A percentile compares a stretch with the other conserved stretches of the same genome.
Evolutionary conservation across 805 yeast species (phyloP).

Genomic region (Starmerella stellata): DNA sequence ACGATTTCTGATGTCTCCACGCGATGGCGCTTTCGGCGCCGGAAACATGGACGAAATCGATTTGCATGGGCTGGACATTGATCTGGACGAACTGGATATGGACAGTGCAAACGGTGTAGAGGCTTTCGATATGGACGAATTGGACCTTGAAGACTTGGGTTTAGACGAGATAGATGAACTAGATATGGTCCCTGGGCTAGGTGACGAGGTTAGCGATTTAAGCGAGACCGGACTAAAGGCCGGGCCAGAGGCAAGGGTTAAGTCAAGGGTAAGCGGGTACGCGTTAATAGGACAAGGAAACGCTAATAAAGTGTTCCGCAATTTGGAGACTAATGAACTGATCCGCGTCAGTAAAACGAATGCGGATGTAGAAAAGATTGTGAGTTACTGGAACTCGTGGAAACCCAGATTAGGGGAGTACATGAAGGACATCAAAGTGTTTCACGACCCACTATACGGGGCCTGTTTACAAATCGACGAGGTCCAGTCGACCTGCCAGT

Average conservation of each 20-base stretch:
- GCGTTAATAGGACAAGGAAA: conserved; percentile 8
- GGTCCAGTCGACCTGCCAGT: conserved; percentile 26
- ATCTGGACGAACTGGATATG: not conserved
- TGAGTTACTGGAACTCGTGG: conserved; percentile 17
- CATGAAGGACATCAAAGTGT: conserved; percentile 8
- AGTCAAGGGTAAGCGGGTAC: too few relatives aligned
- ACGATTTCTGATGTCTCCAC: conserved; percentile 49
- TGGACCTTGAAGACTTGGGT: too few relatives aligned
- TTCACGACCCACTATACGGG: conserved; percentile 9
- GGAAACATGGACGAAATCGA: too few relatives aligned
- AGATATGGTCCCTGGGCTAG: too few relatives aligned
- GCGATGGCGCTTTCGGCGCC: too few relatives aligned
- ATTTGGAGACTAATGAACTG: not conserved
- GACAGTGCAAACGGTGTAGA: too few relatives aligned
- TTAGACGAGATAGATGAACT: too few relatives aligned
- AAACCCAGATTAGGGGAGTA: conserved; percentile 10
- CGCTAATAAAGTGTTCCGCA: conserved; percentile 8
- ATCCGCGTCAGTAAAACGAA: conserved; percentile 22
- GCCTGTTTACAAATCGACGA: conserved; percentile 11
- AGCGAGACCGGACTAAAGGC: too few relatives aligned
- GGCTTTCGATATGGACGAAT: too few relatives aligned
- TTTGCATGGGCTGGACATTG: too few relatives aligned
- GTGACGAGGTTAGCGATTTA: too few relatives aligned
- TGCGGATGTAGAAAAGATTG: conserved; percentile 26
- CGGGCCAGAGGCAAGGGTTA: too few relatives aligned